A percentile compares a stretch with the other conserved stretches of the same genome.
Conservation (phyloP, 2,329 filamentous ascomycete species). For the Plenodomus biglobosus region DNA sequence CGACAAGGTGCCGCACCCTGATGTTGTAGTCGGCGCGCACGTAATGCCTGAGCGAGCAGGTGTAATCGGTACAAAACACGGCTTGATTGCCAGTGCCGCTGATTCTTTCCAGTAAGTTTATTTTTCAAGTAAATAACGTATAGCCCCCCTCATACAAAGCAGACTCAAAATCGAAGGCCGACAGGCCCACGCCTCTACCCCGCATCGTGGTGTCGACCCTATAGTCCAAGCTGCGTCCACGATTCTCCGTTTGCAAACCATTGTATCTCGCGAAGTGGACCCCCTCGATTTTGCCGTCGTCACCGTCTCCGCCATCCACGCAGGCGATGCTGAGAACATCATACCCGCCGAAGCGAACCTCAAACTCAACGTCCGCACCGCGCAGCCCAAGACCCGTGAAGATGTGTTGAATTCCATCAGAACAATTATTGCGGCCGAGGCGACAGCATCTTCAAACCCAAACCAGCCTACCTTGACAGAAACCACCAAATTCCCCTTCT, state of each 20-base stretch:
- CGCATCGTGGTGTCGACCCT: constrained; percentile 60
- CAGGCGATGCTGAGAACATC: constrained; percentile 62
- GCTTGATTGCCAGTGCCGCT: constrained; percentile 47
- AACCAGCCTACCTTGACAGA: constrained; percentile 49
- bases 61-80: constrained; percentile 46
- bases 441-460: constrained; percentile 51
- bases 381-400: constrained; percentile 50
- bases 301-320: constrained; percentile 61
- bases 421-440: constrained; percentile 60
- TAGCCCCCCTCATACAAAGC: constrained; percentile 22
- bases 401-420: constrained; percentile 52
- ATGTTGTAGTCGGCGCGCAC: constrained; percentile 60
- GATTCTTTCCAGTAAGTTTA: constrained; percentile 42
- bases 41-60: constrained; percentile 52
- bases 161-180: constrained; percentile 60
- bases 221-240: constrained; percentile 60
- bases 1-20: constrained; percentile 56
- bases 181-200: constrained; percentile 60
- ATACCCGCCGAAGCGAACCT: constrained; percentile 59
- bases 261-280: constrained; percentile 58
- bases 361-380: constrained; percentile 57
- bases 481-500: constrained; percentile 50
- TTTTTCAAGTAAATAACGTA: neutral
- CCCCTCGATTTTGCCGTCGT: constrained; percentile 59
- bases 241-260: constrained; percentile 61